Conservation (phyloP, 805 yeast species). For the Clavispora santaluciae region DNA sequence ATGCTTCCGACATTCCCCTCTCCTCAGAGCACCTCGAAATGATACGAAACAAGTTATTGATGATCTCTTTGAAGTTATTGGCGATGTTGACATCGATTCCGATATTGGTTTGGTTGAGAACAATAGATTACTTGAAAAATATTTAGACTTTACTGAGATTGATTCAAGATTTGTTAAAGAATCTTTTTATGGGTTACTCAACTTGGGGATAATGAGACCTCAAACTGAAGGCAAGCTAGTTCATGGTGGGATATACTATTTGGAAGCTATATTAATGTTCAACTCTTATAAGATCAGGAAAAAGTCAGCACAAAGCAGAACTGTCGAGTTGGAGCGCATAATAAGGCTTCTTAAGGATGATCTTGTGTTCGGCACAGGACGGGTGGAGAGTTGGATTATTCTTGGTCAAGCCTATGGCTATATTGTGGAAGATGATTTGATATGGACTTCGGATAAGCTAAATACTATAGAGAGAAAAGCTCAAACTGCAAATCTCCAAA, state of each 20-base stretch:
- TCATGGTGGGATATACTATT: slow-evolving; percentile 57
- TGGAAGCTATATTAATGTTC: slow-evolving; percentile 64
- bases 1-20: slow-evolving; percentile 54
- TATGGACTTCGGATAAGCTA: slow-evolving; percentile 88
- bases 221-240: slow-evolving; percentile 22
- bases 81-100: slow-evolving; percentile 51
- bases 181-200: slow-evolving; percentile 48
- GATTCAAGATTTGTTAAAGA: slow-evolving; percentile 42
- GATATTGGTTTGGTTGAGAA: slow-evolving; percentile 44
- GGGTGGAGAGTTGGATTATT: slow-evolving; percentile 84
- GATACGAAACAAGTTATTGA: slow-evolving; percentile 75
- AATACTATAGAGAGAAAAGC: slow-evolving; percentile 57
- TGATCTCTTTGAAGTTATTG: slow-evolving; percentile 62
- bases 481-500: slow-evolving; percentile 59
- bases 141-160: slow-evolving; percentile 41
- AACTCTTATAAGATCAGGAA: slow-evolving; percentile 68
- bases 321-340: slow-evolving; percentile 75
- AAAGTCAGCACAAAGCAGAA: slow-evolving; percentile 72
- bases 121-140: slow-evolving; percentile 39
- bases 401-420: slow-evolving; percentile 75
- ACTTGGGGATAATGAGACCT: slow-evolving; percentile 27
- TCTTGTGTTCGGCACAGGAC: slow-evolving; percentile 55
- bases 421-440: slow-evolving; percentile 80
- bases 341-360: slow-evolving; percentile 63
- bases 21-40: slow-evolving; percentile 54